Percentiles rank a stretch among this genome's conserved stretches.
These are phyloP conservation scores for Nicotiana noctiflora DNA, from an alignment of 257 asterid species.

Conservation along the genomic window DNA sequence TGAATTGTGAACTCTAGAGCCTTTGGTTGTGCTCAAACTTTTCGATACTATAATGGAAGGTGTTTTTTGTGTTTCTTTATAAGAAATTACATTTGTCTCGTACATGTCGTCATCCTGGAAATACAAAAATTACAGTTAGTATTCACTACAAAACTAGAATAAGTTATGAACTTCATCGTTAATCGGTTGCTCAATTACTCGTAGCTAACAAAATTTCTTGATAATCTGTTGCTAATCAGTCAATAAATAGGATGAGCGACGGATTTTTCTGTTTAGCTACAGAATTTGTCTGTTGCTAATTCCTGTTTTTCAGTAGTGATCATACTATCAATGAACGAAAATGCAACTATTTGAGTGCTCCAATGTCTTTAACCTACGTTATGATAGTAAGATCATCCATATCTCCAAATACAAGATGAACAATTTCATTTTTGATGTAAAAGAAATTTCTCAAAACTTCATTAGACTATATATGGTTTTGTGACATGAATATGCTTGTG, in stretches of 20 bases:
- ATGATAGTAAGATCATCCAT: background rate
- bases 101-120: background rate
- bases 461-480: background rate
- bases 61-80: background rate
- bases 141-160: no score
- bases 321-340: background rate
- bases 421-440: background rate
- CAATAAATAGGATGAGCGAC: no score
- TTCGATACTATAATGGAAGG: background rate
- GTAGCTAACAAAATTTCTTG: no score
- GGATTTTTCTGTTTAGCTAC: no score
- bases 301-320: background rate
- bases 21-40: conserved; percentile 10
- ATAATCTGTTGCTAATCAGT: no score
- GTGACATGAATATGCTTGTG: background rate
- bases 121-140: background rate
- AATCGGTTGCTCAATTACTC: no score
- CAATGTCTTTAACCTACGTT: background rate
- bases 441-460: background rate
- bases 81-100: background rate
- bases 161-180: no score
- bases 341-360: background rate
- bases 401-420: background rate
- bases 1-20: conserved; percentile 27
- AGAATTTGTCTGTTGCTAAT: no score